A percentile compares a stretch with the other conserved stretches of the same genome.
Conservation (phyloP, 768 basidiomycete genomes). For the Epithele typhae region DNA sequence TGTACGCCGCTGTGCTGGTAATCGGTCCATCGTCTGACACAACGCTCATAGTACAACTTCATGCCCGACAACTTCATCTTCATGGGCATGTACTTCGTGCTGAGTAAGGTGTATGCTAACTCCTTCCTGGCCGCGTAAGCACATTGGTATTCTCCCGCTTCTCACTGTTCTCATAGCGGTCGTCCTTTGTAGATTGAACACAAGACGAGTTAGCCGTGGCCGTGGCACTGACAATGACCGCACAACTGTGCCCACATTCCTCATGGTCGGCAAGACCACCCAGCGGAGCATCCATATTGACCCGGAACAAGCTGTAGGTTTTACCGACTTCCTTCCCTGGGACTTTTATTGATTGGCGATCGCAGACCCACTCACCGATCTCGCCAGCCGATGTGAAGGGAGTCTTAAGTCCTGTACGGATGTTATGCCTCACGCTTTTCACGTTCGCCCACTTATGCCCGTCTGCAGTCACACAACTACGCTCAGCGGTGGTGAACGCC, state of each 20-base stretch:
- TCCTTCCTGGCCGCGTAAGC: slow-evolving; percentile 65
- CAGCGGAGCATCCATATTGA: slow-evolving; percentile 14
- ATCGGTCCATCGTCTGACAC: no score
- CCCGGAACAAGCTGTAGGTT: slow-evolving; percentile 9
- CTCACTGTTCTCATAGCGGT: not conserved
- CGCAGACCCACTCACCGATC: no score
- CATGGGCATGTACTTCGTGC: slow-evolving; percentile 55
- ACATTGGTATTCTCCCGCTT: no score
- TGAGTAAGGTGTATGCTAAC: slow-evolving; percentile 67
- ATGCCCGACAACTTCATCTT: slow-evolving; percentile 56
- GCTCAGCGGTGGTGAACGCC: no score
- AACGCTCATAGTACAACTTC: slow-evolving; percentile 45
- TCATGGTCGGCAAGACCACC: slow-evolving; percentile 25
- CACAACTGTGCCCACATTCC: slow-evolving; percentile 24
- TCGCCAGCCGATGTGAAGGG: no score
- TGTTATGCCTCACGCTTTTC: no score
- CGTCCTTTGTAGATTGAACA: slow-evolving; percentile 46
- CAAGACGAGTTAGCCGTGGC: slow-evolving; percentile 49
- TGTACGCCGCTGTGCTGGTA: not conserved
- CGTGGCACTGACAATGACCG: slow-evolving; percentile 46
- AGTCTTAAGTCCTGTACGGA: no score
- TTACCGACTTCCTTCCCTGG: no score
- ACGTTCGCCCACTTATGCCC: no score
- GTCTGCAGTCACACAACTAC: no score
- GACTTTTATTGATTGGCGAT: no score